Evolutionary conservation across 1,284 basidiomycete genomes (phyloP).

Genomic region (Apiotrichum mycotoxinovorans): DNA sequence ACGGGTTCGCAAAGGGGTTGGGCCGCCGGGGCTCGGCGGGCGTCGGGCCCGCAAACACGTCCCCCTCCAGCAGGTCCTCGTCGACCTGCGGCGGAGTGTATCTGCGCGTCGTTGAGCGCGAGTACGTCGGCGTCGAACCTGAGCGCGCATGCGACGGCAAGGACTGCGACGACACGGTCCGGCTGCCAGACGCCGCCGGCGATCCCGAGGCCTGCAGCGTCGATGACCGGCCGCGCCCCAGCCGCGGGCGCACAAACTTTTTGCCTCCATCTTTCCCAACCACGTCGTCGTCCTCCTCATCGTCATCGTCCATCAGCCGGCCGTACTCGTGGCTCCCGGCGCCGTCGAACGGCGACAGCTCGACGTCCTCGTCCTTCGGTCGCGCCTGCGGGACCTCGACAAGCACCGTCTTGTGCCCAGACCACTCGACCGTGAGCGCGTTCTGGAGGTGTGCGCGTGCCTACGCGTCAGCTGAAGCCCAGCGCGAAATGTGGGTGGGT

Average conservation of each 20-base stretch:
- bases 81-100: neutral
- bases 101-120: neutral
- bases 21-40: neutral
- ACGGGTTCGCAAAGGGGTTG: slow-evolving; percentile 13
- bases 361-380: slow-evolving; percentile 22
- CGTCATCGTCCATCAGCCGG: slow-evolving; percentile 30
- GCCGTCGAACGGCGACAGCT: slow-evolving; percentile 27
- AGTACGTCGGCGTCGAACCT: neutral
- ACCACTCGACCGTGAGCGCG: slow-evolving; percentile 44
- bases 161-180: neutral
- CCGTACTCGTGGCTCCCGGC: slow-evolving; percentile 25
- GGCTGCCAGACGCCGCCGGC: no score
- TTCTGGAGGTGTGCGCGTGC: slow-evolving; percentile 31
- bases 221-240: slow-evolving; percentile 1
- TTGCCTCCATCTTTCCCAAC: neutral
- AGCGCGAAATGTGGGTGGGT: no score
- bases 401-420: slow-evolving; percentile 41
- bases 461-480: no score
- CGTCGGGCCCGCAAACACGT: neutral
- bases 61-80: neutral
- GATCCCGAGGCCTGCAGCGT: neutral
- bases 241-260: neutral
- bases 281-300: slow-evolving; percentile 22
- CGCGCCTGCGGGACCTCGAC: slow-evolving; percentile 32
- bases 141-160: neutral